Conservation (phyloP, 805 yeast species). For the Candida koratica region DNA sequence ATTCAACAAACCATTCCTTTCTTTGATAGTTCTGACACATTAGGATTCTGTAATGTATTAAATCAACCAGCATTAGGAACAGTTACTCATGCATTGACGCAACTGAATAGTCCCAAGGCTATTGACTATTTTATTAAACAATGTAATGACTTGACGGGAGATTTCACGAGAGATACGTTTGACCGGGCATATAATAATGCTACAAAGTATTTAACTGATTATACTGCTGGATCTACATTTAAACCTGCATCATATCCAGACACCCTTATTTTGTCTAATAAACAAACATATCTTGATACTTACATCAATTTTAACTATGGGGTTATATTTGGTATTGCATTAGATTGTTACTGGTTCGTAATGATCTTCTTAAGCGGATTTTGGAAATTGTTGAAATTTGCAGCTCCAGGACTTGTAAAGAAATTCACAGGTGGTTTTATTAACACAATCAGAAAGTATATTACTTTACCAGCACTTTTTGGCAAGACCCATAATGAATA, state of each 20-base stretch:
- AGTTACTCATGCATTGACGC: conserved; percentile 32
- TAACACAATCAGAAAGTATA: conserved; percentile 22
- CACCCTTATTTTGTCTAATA: conserved; percentile 24
- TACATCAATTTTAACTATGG: conserved; percentile 35
- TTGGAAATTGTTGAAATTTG: conserved; percentile 23
- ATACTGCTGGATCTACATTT: conserved; percentile 24
- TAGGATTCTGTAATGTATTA: conserved; percentile 30
- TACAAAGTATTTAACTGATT: conserved; percentile 33
- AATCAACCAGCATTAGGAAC: conserved; percentile 39
- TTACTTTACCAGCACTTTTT: conserved; percentile 25
- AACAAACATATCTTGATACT: conserved; percentile 27
- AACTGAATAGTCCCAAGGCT: conserved; percentile 16
- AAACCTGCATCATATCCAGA: conserved; percentile 35
- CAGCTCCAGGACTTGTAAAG: conserved; percentile 21
- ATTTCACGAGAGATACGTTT: conserved; percentile 29
- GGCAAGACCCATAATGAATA: conserved; percentile 17
- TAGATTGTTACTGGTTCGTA: conserved; percentile 30
- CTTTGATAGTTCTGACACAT: conserved; percentile 22
- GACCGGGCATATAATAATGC: conserved; percentile 40
- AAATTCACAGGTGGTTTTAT: conserved; percentile 26
- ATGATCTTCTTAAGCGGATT: conserved; percentile 30
- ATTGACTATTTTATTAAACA: conserved; percentile 21
- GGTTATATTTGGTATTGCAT: conserved; percentile 30
- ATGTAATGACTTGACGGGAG: conserved; percentile 20
- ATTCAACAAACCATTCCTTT: conserved; percentile 24